These are phyloP conservation scores for Leccinellum rugosiceps DNA, from an alignment of 768 basidiomycete genomes.

Conservation along the genomic window DNA sequence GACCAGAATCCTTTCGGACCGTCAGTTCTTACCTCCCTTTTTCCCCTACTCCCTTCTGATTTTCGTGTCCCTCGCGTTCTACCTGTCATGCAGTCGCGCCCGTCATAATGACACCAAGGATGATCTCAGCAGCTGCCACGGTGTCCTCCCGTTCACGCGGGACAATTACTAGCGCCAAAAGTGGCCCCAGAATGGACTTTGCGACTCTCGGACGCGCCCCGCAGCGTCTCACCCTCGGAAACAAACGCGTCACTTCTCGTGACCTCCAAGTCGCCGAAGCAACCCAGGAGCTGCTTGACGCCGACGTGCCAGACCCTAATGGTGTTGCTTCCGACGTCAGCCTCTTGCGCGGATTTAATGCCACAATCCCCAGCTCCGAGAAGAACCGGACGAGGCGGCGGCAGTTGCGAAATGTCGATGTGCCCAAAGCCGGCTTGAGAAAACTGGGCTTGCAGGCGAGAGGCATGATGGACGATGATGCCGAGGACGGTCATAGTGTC, in stretches of 20 bases:
- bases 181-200: conserved; percentile 56
- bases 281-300: conserved; percentile 68
- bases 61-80: not conserved
- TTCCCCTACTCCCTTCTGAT: not conserved
- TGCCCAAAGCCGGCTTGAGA: conserved; percentile 74
- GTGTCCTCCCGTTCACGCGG: conserved; percentile 50
- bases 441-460: conserved; percentile 75
- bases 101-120: conserved; percentile 84
- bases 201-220: conserved; percentile 79
- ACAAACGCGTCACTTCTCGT: conserved; percentile 71
- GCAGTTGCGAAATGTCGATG: conserved; percentile 77
- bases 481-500: conserved; percentile 56
- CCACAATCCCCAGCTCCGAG: conserved; percentile 90
- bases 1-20: conserved; percentile 67
- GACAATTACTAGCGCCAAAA: conserved; percentile 28
- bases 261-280: conserved; percentile 84
- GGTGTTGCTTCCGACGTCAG: conserved; percentile 73
- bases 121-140: conserved; percentile 71
- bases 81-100: conserved; percentile 61
- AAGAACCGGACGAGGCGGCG: conserved; percentile 71
- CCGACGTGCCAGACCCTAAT: conserved; percentile 70
- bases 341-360: conserved; percentile 87
- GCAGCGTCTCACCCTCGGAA: conserved; percentile 59
- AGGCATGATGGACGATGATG: conserved; percentile 56
- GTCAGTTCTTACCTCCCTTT: conserved; percentile 40